A percentile compares a stretch with the other conserved stretches of the same genome.
Conservation (phyloP, 495 filamentous ascomycete species). For the Aspergillus heteromorphus region DNA sequence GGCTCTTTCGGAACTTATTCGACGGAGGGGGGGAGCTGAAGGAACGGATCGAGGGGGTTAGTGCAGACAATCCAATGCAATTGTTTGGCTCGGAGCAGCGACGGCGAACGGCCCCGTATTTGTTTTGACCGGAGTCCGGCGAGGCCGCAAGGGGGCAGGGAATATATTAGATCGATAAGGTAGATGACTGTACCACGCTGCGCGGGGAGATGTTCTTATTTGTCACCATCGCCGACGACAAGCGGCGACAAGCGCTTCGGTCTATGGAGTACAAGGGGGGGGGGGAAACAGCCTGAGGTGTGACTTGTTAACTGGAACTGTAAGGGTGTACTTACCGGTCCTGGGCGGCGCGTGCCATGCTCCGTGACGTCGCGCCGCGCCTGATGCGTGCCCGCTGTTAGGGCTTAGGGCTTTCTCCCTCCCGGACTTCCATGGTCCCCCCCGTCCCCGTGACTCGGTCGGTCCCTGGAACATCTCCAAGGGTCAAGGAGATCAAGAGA, state of each 20-base stretch:
- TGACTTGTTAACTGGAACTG: too few relatives aligned
- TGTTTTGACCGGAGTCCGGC: background rate
- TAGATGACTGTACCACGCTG: background rate
- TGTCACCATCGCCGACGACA: conserved; percentile 20
- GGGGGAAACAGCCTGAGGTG: too few relatives aligned
- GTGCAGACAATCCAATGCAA: background rate
- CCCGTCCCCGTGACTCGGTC: too few relatives aligned
- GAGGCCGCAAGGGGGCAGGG: background rate
- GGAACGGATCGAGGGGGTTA: background rate
- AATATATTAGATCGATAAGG: background rate
- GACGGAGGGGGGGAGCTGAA: background rate
- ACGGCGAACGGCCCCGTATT: background rate
- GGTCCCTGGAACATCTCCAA: too few relatives aligned
- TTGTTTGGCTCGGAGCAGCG: background rate
- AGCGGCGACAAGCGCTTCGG: conserved; percentile 26
- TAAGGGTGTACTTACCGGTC: conserved; percentile 15
- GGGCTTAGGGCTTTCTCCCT: background rate
- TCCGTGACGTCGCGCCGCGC: conserved; percentile 4
- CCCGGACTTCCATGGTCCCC: too few relatives aligned
- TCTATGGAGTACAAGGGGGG: too few relatives aligned
- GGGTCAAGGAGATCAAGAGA: too few relatives aligned
- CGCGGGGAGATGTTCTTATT: conserved; percentile 13
- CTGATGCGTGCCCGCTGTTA: background rate
- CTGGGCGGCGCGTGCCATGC: background rate
- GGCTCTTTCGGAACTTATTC: too few relatives aligned